Base-by-base conservation (phyloP, 768 basidiomycete genomes). In the Lactifluus subvellereus region DNA sequence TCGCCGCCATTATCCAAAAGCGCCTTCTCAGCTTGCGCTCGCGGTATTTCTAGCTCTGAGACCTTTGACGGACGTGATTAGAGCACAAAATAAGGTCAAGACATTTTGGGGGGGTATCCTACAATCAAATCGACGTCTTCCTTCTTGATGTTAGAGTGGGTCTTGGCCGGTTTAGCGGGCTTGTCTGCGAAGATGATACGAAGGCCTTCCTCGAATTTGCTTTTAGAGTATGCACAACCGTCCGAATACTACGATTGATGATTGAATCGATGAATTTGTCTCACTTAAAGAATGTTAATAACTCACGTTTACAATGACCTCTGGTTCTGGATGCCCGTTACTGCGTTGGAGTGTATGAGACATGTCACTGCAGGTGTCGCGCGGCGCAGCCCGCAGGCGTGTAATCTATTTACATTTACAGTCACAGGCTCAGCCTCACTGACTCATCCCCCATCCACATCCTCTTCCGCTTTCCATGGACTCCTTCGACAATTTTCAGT, bases 401-500 rank as follows among this genome's bases (percentile, higher is more conserved):
- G n/a, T 27, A 27, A 1, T 27, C 3, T 47, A 54, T 32, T 20
- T 38, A 20, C 27, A 16, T 22, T 22, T 22, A 22, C 22, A 11
- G 4, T 9, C 40, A 38, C n/a, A 43, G 11, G 7, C 13, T 35
- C 55, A 2, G 7, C 37, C 48, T 33, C 37, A 27, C 22, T 55
- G 54, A 59, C 54, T 66, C 64, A 54, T 56, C 54, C 57, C 42
- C 37, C 54, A 32, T 35, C 37, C 38, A 43, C 54, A 3, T 47
- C 55, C 43, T 57, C 38, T 57, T 52, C 42, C 50, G 33, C 56
- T 66, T 72, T 65, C 45, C 72, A 89, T 91, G 89, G 89, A 91
- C 72, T 82, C 86, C 11, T 91, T 91, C 69, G 89, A 91, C 73
- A 91, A 91, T 70, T 91, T 89, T 69, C 89, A 91, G 72, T 90